Evolutionary conservation across 192 early-diverging fungal species (phyloP), one percentile per base, ranked within the genome.

Genomic region (Lobosporangium transversale): DNA sequence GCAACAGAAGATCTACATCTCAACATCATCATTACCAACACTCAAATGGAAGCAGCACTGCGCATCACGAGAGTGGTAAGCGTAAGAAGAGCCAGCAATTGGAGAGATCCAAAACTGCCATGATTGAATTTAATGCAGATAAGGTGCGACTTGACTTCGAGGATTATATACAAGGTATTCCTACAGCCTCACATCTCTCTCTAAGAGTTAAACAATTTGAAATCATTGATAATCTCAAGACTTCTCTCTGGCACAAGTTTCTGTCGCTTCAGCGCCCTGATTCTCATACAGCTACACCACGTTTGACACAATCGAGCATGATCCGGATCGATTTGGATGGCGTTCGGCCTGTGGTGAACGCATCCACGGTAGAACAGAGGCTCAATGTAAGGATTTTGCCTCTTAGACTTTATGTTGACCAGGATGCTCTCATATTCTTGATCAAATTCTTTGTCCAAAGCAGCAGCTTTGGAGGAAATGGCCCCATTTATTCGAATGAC

Each of bases 361-460:
- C 82, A 51, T 68, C 68, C 9, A 81, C 79, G 4, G 84, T 89
- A 53, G 89, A 93, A 67, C 79, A 89, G 35, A 65, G 85, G 42
- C 68, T 93, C 27, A 88, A 88, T 64, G 82, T 88, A 14, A 80
- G 79, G 44, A 53, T 95, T 36, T 84, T 94, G 29, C 97, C 97
- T 2, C 45, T 99, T 33, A 84, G 94, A 27, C 88, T 96, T 64
- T 92, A 94, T 60, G 87, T 99, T 32, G 96, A 99, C 79, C 96
- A 98, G 79, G 96, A 99, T 70, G 92, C 96, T 2, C 78, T 99
- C 15, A 81, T 86, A 4, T 97, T 93, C 78, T 64, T 97, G 62
- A 85, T 94, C 30, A 69, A 81, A 11, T 98, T 94, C 81, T 94
- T 97, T 84, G 79, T 86, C 1, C 88, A 86, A 51, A 65, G 73